A percentile compares a stretch with the other conserved stretches of the same genome.
Conservation (phyloP, 192 early-diverging fungal genomes). For the Spizellomyces punctatus region DNA sequence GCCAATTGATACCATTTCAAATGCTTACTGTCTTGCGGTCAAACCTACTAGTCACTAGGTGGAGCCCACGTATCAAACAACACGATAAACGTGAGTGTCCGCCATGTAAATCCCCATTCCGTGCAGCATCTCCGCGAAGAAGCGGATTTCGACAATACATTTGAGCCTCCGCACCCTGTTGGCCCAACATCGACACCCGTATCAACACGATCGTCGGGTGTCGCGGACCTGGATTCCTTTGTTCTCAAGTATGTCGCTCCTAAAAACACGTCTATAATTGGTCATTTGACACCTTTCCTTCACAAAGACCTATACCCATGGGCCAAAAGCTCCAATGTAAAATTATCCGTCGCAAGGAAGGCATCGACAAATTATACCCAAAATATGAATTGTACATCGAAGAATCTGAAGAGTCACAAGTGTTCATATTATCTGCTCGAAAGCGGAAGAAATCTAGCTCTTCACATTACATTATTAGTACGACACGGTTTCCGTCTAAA, state of each 20-base stretch:
- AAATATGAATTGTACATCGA: conserved; percentile 73
- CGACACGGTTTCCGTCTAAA: conserved; percentile 18
- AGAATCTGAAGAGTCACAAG: conserved; percentile 45
- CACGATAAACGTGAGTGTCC: too few species aligned
- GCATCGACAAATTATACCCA: conserved; percentile 68
- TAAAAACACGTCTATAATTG: neutral
- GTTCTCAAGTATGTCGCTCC: conserved; percentile 21
- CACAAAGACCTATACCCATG: conserved; percentile 66
- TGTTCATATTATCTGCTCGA: conserved; percentile 67
- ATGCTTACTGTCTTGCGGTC: neutral
- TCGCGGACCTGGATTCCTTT: conserved; percentile 17
- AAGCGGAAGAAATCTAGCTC: conserved; percentile 69
- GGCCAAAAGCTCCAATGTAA: conserved; percentile 68
- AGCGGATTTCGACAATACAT: conserved; percentile 30
- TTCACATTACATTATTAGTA: conserved; percentile 66
- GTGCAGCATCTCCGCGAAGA: neutral
- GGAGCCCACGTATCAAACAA: too few species aligned
- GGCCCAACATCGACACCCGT: neutral
- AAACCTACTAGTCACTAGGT: too few species aligned
- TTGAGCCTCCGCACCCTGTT: conserved; percentile 15
- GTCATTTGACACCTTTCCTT: neutral
- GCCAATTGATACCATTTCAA: neutral
- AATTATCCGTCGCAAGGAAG: conserved; percentile 63
- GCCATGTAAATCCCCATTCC: too few species aligned
- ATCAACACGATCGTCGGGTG: neutral